These are phyloP conservation scores for Cyberlindnera meyerae DNA, from an alignment of 805 yeast species.

Conservation along the genomic window DNA sequence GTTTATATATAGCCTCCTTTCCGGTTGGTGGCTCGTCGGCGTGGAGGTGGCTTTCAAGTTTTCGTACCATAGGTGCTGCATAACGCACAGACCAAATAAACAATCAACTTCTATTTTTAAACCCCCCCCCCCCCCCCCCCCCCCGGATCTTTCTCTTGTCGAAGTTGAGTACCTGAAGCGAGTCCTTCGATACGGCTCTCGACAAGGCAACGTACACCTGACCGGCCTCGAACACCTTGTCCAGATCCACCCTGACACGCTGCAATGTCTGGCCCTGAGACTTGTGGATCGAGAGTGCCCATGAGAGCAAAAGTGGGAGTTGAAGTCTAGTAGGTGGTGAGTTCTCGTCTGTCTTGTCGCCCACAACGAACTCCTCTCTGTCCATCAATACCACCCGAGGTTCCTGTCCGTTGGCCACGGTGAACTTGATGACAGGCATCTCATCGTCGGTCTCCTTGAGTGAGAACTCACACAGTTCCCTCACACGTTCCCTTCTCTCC, in stretches of 20 bases:
- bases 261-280: constrained; percentile 82
- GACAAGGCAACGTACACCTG: constrained; percentile 82
- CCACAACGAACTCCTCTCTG: constrained; percentile 19
- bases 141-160: constrained; percentile 52
- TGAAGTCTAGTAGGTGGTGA: constrained; percentile 40
- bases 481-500: constrained; percentile 4
- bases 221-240: constrained; percentile 69
- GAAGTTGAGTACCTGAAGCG: constrained; percentile 62
- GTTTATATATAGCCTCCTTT: no score
- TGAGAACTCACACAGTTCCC: no score
- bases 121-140: constrained; percentile 53
- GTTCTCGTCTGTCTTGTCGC: constrained; percentile 27
- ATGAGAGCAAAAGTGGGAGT: constrained; percentile 65
- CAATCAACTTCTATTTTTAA: constrained; percentile 46
- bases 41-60: no score
- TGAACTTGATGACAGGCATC: constrained; percentile 45
- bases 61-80: neutral
- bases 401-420: constrained; percentile 28
- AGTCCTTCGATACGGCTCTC: constrained; percentile 66
- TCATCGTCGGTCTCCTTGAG: neutral
- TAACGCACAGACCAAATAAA: neutral
- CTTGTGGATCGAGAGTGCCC: constrained; percentile 84
- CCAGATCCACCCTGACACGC: constrained; percentile 63
- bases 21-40: no score
- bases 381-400: constrained; percentile 4